These are phyloP conservation scores for Wallacemonas sp. DNA, from an alignment of 208 protist species.

Conservation along the genomic window DNA sequence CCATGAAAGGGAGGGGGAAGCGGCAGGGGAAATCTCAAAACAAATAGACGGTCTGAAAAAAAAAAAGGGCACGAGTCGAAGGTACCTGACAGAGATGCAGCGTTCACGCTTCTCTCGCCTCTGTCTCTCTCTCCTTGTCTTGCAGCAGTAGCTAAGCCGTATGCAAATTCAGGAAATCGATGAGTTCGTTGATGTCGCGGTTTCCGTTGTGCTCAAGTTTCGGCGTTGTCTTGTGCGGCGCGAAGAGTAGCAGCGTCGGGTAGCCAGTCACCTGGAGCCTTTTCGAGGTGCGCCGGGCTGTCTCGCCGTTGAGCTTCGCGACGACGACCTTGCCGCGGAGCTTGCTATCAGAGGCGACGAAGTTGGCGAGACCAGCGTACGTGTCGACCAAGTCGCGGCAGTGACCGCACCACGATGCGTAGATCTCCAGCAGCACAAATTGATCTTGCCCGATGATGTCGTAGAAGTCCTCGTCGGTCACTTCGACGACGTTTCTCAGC, in stretches of 20 bases:
- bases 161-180: slow-evolving; percentile 25
- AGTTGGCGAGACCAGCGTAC: slow-evolving; percentile 15
- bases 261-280: slow-evolving; percentile 36
- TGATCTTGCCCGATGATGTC: slow-evolving; percentile 38
- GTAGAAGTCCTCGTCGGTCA: slow-evolving; percentile 37
- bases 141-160: no score
- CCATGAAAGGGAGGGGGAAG: no score
- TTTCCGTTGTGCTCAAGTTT: slow-evolving; percentile 26
- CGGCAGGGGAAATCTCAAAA: no score
- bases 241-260: slow-evolving; percentile 50
- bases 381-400: slow-evolving; percentile 32
- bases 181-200: slow-evolving; percentile 27
- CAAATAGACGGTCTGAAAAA: no score
- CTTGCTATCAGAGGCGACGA: slow-evolving; percentile 14
- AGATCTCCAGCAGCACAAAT: slow-evolving; percentile 77
- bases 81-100: no score
- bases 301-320: slow-evolving; percentile 42
- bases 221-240: slow-evolving; percentile 24
- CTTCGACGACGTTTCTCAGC: slow-evolving; percentile 36
- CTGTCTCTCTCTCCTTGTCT: no score
- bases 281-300: slow-evolving; percentile 10
- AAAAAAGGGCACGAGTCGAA: no score
- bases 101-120: no score
- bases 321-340: slow-evolving; percentile 27
- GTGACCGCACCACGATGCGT: slow-evolving; percentile 84